These are phyloP conservation scores for Straminergon stramineum DNA, from an alignment of 225 moss, liverwort and hornwort species.

Conservation along the genomic window DNA sequence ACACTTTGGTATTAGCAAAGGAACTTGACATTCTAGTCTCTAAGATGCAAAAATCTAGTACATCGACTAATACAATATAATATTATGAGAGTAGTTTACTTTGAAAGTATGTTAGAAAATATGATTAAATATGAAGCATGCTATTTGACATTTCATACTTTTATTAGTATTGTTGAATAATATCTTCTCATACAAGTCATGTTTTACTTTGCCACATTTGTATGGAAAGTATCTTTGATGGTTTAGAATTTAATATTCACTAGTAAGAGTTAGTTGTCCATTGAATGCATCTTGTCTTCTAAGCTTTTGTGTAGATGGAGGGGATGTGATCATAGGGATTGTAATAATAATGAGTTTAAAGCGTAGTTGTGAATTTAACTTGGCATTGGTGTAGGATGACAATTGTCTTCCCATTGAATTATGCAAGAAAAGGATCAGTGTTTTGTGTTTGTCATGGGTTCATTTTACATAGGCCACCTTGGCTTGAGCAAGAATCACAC, in stretches of 20 bases:
- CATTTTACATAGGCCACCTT: not conserved
- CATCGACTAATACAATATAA: not conserved
- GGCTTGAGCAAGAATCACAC: not conserved
- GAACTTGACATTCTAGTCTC: not conserved
- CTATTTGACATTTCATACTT: not conserved
- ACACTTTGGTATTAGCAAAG: not conserved
- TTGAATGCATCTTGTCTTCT: not conserved
- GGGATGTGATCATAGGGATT: not conserved
- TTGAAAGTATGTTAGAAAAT: not conserved
- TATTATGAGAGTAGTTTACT: no score
- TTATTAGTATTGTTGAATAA: not conserved
- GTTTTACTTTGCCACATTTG: not conserved
- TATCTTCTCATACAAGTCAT: rapidly evolving
- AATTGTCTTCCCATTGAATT: not conserved
- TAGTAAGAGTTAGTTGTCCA: not conserved
- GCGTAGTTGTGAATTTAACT: not conserved
- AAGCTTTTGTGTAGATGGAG: not conserved
- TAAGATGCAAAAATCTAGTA: not conserved
- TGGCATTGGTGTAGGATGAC: not conserved
- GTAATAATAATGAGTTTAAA: not conserved
- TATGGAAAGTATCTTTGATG: not conserved
- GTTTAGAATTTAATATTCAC: not conserved
- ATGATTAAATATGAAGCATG: not conserved
- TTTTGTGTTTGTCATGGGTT: not conserved
- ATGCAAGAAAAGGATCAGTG: not conserved